Conservation (phyloP, 805 yeast species). For the Lipomyces japonicus region DNA sequence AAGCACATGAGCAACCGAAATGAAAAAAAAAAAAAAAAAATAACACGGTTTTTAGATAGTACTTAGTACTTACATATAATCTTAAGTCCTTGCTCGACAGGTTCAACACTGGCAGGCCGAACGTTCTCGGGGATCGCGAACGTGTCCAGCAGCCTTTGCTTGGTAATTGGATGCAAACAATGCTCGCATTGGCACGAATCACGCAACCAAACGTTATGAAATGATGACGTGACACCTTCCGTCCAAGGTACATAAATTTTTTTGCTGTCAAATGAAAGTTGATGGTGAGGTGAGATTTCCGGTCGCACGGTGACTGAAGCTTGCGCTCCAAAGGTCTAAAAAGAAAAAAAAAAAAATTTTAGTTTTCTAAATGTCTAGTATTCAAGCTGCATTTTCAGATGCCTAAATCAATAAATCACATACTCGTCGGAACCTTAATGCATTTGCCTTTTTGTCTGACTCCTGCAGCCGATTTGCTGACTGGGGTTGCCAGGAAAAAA, state of each 20-base stretch:
- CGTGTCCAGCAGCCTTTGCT: conserved; percentile 57
- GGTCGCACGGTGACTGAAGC: conserved; percentile 11
- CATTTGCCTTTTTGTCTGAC: too few relatives aligned
- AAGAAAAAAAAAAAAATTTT: too few relatives aligned
- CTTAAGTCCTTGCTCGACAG: conserved; percentile 22
- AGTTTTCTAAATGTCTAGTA: too few relatives aligned
- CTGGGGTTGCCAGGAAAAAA: background rate
- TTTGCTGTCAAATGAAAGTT: conserved; percentile 27
- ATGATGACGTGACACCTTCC: conserved; percentile 33
- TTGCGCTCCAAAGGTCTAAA: conserved; percentile 9
- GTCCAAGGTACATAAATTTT: conserved; percentile 34
- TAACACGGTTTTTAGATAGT: too few relatives aligned
- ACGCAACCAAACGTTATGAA: conserved; percentile 58
- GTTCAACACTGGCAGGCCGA: conserved; percentile 28
- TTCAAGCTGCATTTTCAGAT: too few relatives aligned
- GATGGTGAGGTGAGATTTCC: conserved; percentile 28
- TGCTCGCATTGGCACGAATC: conserved; percentile 58
- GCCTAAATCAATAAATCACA: too few relatives aligned
- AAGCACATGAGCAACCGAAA: conserved; percentile 26
- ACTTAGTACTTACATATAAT: conserved; percentile 28
- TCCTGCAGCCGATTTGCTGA: too few relatives aligned
- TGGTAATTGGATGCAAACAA: conserved; percentile 54
- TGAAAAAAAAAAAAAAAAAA: background rate
- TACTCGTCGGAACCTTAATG: too few relatives aligned
- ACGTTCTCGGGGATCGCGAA: conserved; percentile 42